phyloP scores from a whole-genome alignment of 805 yeast genomes.

The Candida odintsovae region DNA sequence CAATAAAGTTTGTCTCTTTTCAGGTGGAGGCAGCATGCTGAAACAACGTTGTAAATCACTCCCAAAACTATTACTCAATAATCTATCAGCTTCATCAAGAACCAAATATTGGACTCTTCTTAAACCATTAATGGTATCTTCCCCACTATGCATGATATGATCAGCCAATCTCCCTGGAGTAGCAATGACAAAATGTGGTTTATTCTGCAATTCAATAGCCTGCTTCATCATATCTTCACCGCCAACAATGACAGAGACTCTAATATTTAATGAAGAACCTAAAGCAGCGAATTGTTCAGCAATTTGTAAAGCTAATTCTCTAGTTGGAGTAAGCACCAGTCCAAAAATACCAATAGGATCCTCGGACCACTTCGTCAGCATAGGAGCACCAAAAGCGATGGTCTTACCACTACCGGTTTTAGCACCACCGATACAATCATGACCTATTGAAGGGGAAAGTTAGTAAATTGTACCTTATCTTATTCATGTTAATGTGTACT shows the following conservation, averaged over 20 bases:
- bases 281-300: constrained; percentile 95
- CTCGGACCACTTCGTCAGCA: constrained; percentile 89
- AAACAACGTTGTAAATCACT: constrained; percentile 72
- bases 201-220: constrained; percentile 69
- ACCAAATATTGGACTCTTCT: constrained; percentile 77
- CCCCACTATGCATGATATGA: constrained; percentile 83
- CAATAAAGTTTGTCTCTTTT: constrained; percentile 75
- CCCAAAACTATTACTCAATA: constrained; percentile 79
- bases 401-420: constrained; percentile 98
- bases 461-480: not conserved
- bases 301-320: constrained; percentile 93
- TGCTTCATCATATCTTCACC: constrained; percentile 94
- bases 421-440: constrained; percentile 97
- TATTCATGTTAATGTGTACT: not conserved
- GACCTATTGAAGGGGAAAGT: constrained; percentile 30
- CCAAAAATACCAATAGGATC: constrained; percentile 95
- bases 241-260: constrained; percentile 83
- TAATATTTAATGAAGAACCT: constrained; percentile 83
- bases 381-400: constrained; percentile 96
- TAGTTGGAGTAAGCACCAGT: constrained; percentile 79
- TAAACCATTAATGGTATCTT: constrained; percentile 76
- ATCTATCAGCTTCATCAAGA: constrained; percentile 92
- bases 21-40: constrained; percentile 61
- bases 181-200: constrained; percentile 93
- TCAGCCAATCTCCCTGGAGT: constrained; percentile 97